phyloP scores from a whole-genome alignment of 2,329 filamentous ascomycete species.

The Pseudogymnoascus sp. region DNA sequence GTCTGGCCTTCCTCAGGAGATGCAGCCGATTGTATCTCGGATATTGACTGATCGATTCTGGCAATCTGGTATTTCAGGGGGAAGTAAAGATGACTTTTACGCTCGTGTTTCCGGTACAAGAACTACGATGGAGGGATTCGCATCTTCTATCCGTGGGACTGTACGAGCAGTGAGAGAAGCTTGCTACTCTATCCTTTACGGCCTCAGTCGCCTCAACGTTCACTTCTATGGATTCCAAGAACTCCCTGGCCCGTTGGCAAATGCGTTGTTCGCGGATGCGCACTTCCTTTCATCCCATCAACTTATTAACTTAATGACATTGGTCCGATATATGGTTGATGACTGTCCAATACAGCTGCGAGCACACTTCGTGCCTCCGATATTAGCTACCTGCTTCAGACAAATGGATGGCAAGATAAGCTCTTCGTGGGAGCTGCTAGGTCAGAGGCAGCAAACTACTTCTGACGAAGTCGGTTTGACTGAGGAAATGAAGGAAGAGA shows the following conservation, averaged over 20 bases:
- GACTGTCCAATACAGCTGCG: constrained; percentile 77
- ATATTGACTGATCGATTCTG: constrained; percentile 94
- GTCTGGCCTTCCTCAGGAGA: constrained; percentile 64
- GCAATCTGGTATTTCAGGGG: constrained; percentile 94
- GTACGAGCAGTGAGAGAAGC: constrained; percentile 86
- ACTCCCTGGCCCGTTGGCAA: constrained; percentile 71
- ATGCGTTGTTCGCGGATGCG: constrained; percentile 76
- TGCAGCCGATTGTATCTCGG: constrained; percentile 66
- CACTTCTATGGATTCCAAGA: constrained; percentile 88
- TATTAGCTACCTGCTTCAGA: constrained; percentile 72
- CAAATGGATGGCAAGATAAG: constrained; percentile 84
- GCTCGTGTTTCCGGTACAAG: constrained; percentile 83
- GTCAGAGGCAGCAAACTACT: constrained; percentile 50
- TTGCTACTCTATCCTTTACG: constrained; percentile 89
- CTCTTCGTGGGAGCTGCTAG: constrained; percentile 74
- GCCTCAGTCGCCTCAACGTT: constrained; percentile 77
- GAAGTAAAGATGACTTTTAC: constrained; percentile 95
- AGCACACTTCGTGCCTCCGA: constrained; percentile 71
- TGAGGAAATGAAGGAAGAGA: constrained; percentile 97
- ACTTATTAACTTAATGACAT: constrained; percentile 82
- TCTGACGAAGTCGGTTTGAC: constrained; percentile 70
- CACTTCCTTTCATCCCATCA: constrained; percentile 83
- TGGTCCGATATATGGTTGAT: constrained; percentile 82
- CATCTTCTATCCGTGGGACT: constrained; percentile 82
- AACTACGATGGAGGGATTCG: constrained; percentile 82